Evolutionary conservation across 2,329 filamentous ascomycete genomes (phyloP), one percentile per base, ranked within the genome.

Genomic region (Coniosporium tulheliwenetii): DNA sequence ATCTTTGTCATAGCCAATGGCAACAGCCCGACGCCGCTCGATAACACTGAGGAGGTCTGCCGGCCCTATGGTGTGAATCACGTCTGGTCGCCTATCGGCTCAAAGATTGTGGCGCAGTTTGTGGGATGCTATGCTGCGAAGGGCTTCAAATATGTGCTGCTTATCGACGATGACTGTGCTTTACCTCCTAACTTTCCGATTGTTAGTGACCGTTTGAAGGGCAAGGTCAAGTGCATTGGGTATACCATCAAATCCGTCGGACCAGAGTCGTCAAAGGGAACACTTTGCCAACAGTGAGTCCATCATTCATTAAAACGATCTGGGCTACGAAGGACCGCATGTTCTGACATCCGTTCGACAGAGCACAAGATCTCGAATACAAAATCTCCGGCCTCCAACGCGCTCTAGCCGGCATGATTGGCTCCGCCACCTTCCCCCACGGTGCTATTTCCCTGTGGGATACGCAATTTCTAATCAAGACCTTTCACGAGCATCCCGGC

Each of bases 351-450:
- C 7, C 7, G 19, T 26, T 7, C 19, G 19, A 26, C 19, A 26
- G 19, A 26, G 66, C 66, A 0, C 67, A 71, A 43, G 66, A 71
- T 48, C 50, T 70, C n/a, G 67, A 71, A 45, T 71, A 71, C 50
- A 70, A 70, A 45, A 54, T 70, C 40, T 63, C 62, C 10, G 67
- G 67, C 5, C 52, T 71, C 2, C 60, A 64, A 39, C 58, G 65
- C 26, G 55, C 57, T 19, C 62, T 69, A 36, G 60, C 62, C 4
- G 66, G 65, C 8, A 60, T 55, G 35, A 44, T 66, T 30, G 67
- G 67, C 15, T 65, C 60, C 39, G 63, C 66, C 1, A 69, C 64
- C 0, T 71, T 70, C 43, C 66, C 67, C 0, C 67, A 71, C 41
- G 67, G 67, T 8, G 67, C 67, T 10, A 70, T 70, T 34, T 63